Conservation (phyloP, 306 rosid species). For the Casuarina glauca region DNA sequence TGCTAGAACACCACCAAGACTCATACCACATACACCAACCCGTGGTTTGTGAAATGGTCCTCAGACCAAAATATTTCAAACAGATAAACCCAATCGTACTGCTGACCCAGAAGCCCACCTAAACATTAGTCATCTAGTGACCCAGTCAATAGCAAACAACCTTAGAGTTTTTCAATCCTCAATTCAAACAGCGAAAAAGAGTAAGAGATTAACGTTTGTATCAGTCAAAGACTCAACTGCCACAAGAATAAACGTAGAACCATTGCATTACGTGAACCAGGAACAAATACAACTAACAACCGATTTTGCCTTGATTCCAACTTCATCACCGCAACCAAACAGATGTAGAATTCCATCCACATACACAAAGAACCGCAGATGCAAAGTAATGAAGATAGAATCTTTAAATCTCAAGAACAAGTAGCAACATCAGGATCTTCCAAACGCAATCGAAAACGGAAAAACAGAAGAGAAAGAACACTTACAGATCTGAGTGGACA, state of each 20-base stretch:
- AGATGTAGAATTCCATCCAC: not conserved
- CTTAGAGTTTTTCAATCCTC: not conserved
- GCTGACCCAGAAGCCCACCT: not conserved
- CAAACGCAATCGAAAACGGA: not conserved
- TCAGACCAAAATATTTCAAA: not conserved
- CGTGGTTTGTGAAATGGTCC: not conserved
- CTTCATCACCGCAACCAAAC: constrained; percentile 4
- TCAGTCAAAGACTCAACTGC: not conserved
- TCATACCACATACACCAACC: not conserved
- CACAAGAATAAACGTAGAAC: not conserved
- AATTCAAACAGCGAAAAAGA: not conserved
- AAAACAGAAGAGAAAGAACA: constrained; percentile 4
- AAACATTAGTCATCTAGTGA: not conserved
- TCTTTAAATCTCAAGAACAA: not conserved
- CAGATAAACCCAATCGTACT: not conserved
- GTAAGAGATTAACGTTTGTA: not conserved
- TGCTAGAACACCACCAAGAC: not conserved
- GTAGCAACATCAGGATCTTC: not conserved
- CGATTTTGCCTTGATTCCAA: not conserved
- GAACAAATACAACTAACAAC: not conserved
- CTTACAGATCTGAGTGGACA: constrained; percentile 39
- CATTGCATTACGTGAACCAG: not conserved
- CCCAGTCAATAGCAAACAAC: not conserved
- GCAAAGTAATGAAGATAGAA: not conserved
- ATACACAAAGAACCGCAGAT: not conserved